phyloP scores from a whole-genome alignment of 1,139 yeast genomes.

The Debaryomyces udenii region DNA sequence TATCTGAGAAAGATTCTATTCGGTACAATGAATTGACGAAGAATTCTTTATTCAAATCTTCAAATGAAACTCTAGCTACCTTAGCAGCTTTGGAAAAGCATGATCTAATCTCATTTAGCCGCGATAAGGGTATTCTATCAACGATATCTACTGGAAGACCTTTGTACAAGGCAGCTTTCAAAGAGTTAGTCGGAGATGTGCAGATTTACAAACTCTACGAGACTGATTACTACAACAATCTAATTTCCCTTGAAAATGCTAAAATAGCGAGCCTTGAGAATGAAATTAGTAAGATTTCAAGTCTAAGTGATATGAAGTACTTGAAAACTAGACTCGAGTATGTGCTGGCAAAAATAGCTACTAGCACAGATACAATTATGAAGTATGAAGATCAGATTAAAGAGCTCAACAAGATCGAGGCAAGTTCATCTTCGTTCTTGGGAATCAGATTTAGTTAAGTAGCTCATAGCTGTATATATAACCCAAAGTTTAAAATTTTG shows the following conservation, averaged over 20 bases:
- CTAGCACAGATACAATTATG: conserved; percentile 52
- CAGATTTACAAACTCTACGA: conserved; percentile 66
- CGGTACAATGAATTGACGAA: conserved; percentile 55
- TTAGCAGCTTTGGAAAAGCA: conserved; percentile 75
- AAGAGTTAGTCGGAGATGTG: conserved; percentile 59
- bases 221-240: conserved; percentile 55
- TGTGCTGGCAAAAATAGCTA: conserved; percentile 64
- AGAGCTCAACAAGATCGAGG: conserved; percentile 18
- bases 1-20: conserved; percentile 53
- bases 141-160: conserved; percentile 83
- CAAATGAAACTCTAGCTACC: conserved; percentile 50
- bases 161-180: conserved; percentile 78
- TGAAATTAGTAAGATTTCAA: conserved; percentile 64
- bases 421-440: conserved; percentile 13
- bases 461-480: not conserved
- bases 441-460: conserved; percentile 13
- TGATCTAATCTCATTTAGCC: conserved; percentile 68
- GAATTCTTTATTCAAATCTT: conserved; percentile 67
- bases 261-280: conserved; percentile 68
- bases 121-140: conserved; percentile 74
- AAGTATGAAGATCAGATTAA: conserved; percentile 37
- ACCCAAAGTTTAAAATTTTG: not conserved
- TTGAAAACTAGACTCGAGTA: conserved; percentile 66
- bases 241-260: conserved; percentile 62
- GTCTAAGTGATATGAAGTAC: conserved; percentile 49